phyloP scores from a whole-genome alignment of 1,284 basidiomycete species.

The Ganoderma sinense region DNA sequence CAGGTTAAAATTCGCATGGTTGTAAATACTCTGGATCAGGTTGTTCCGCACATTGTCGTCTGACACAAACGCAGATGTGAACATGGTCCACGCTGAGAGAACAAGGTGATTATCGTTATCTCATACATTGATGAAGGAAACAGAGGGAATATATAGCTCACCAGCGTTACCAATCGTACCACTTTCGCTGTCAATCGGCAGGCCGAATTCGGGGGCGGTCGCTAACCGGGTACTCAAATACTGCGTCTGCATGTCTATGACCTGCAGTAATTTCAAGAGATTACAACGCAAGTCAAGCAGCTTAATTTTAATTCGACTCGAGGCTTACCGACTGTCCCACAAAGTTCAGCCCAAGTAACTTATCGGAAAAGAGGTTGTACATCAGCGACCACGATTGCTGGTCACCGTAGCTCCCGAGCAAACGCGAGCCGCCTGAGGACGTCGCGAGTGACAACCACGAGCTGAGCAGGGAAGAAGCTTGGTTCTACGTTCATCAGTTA shows the following conservation, averaged over 20 bases:
- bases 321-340: conserved; percentile 31
- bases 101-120: no score
- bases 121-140: not conserved
- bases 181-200: conserved; percentile 28
- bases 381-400: conserved; percentile 61
- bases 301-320: not conserved
- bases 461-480: conserved; percentile 31
- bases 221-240: conserved; percentile 17
- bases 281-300: no score
- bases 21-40: conserved; percentile 34
- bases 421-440: conserved; percentile 46
- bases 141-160: conserved; percentile 14
- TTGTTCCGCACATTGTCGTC: conserved; percentile 30
- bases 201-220: conserved; percentile 22
- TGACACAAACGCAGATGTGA: conserved; percentile 34
- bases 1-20: conserved; percentile 31
- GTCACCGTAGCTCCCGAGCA: conserved; percentile 49
- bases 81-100: conserved; percentile 34
- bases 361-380: conserved; percentile 74
- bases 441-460: conserved; percentile 41
- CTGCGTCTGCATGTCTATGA: conserved; percentile 17
- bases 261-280: not conserved
- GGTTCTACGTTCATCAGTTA: conserved; percentile 16
- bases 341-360: conserved; percentile 48
- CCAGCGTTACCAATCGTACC: conserved; percentile 22